phyloP scores from a whole-genome alignment of 2,329 filamentous ascomycete genomes.

The Xylariaceae sp. region DNA sequence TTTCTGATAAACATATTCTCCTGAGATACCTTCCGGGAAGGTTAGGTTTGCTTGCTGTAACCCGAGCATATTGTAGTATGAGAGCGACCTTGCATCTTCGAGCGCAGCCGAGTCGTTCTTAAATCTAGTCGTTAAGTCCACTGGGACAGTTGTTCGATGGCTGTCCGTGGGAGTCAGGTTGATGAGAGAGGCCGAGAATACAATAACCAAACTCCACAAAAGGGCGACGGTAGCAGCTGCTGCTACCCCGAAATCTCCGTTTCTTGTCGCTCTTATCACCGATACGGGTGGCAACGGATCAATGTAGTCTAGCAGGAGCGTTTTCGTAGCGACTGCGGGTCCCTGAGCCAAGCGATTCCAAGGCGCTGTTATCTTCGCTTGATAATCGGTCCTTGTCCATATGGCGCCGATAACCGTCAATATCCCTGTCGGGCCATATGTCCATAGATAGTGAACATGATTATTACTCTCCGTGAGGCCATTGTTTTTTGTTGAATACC shows the following conservation, averaged over 20 bases:
- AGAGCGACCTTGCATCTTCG: not conserved
- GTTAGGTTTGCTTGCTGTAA: not conserved
- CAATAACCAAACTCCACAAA: not conserved
- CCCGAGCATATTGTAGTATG: conserved; percentile 7
- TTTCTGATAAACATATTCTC: not conserved
- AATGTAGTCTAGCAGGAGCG: conserved; percentile 9
- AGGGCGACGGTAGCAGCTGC: not conserved
- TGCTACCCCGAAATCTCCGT: conserved; percentile 4
- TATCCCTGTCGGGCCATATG: conserved; percentile 12
- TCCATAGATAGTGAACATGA: conserved; percentile 14
- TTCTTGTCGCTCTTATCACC: not conserved
- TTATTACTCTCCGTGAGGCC: not conserved
- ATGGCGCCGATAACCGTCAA: not conserved
- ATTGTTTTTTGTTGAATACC: not conserved
- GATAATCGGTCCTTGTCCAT: not conserved
- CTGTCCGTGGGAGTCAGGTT: not conserved
- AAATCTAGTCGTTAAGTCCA: not conserved
- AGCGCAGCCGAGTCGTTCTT: not conserved
- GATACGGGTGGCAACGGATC: not conserved
- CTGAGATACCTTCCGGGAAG: not conserved
- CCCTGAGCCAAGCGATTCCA: not conserved
- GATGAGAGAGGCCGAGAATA: conserved; percentile 4
- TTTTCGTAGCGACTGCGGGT: not conserved
- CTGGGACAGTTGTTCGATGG: not conserved
- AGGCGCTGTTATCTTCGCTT: conserved; percentile 10